Conservation (phyloP, 2,329 filamentous ascomycete species). For the Phaeosphaeria sp. region DNA sequence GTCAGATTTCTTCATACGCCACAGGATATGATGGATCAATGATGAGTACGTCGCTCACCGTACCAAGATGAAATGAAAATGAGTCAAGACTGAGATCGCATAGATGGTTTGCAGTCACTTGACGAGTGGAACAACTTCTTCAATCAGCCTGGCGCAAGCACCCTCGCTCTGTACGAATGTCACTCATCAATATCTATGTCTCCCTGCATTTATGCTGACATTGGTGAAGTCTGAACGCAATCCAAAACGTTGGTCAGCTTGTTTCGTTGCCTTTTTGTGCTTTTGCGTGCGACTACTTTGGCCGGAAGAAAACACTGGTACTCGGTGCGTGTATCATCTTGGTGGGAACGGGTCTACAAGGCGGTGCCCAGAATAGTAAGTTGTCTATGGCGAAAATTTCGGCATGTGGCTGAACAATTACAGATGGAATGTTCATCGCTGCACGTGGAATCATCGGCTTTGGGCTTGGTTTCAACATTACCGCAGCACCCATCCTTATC, state of each 20-base stretch:
- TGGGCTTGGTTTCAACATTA: constrained; percentile 67
- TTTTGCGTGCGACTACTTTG: constrained; percentile 47
- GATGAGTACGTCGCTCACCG: constrained; percentile 10
- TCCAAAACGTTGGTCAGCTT: constrained; percentile 34
- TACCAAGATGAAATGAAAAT: background rate
- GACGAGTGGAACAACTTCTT: constrained; percentile 11
- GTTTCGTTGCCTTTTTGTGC: constrained; percentile 30
- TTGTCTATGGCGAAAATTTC: background rate
- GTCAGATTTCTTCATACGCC: constrained; percentile 13
- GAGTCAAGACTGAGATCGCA: background rate
- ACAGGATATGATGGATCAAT: constrained; percentile 19
- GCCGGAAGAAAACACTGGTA: constrained; percentile 44
- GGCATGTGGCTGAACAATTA: background rate
- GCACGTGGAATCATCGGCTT: constrained; percentile 60
- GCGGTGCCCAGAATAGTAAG: constrained; percentile 11
- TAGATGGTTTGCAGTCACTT: constrained; percentile 9
- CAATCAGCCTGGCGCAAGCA: constrained; percentile 2
- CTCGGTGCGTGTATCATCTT: constrained; percentile 50
- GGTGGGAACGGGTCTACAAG: constrained; percentile 38
- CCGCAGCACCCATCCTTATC: constrained; percentile 65
- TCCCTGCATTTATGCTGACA: background rate
- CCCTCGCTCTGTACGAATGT: constrained; percentile 6
- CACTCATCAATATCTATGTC: no score
- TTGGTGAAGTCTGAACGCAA: constrained; percentile 20
- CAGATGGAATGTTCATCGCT: background rate